Conservation (phyloP, 345 rosid species). For the Citrus glauca region DNA sequence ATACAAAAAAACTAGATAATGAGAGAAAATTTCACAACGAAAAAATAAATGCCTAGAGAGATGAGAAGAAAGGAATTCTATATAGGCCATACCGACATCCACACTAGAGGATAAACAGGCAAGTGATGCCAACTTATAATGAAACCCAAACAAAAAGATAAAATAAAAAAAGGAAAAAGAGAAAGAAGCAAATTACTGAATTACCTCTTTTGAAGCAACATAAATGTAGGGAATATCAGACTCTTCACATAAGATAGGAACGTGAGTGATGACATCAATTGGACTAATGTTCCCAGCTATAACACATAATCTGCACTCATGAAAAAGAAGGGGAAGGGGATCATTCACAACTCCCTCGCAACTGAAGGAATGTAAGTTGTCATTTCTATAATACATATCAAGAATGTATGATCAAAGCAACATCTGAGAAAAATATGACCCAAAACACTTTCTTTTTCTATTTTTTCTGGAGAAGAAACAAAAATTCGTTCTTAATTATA, state of each 20-base stretch:
- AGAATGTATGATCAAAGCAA: not conserved
- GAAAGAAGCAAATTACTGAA: not conserved
- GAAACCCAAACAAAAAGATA: not conserved
- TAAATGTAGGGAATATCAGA: slow-evolving; percentile 79
- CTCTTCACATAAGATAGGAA: slow-evolving; percentile 90
- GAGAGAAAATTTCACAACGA: not conserved
- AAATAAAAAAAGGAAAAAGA: not conserved
- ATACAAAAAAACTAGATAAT: not conserved
- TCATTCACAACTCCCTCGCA: not conserved
- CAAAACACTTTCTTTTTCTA: not conserved
- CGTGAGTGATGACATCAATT: slow-evolving; percentile 93
- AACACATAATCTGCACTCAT: slow-evolving; percentile 64
- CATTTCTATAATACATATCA: not conserved
- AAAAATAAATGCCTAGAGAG: not conserved
- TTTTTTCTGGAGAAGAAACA: not conserved
- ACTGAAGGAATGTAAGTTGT: not conserved
- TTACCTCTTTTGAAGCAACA: slow-evolving; percentile 87
- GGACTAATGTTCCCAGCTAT: slow-evolving; percentile 98
- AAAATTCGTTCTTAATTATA: not conserved
- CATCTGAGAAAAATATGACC: not conserved
- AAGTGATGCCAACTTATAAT: not conserved
- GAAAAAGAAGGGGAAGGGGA: not conserved
- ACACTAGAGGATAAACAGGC: not conserved
- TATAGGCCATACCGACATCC: not conserved
- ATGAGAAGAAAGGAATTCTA: not conserved